Evolutionary conservation across 345 rosid genomes (phyloP), one percentile per base, ranked within the genome.

Genomic region (Corymbia maculata): DNA sequence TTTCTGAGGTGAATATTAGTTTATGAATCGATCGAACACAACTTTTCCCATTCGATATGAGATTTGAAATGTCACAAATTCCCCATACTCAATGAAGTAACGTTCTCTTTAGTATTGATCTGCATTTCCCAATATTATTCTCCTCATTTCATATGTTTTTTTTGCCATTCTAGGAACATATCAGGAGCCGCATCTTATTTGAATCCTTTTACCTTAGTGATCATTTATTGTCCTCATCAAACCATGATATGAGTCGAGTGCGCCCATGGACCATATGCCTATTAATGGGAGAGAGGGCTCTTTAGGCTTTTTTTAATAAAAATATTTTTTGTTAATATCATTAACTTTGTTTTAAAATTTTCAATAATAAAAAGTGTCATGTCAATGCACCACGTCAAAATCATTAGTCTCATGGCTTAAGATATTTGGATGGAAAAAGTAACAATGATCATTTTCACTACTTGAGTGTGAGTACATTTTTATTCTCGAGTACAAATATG

Each of bases 181-280:
- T n/a, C 0, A 1, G 0, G 5, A 64, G 14, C 7, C 1, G 8
- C 2, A 19, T 42, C 2, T 70, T 9, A 19, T 70, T 10, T 19
- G 5, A 70, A 5, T 4, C 5, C 8, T 42, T 13, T 75, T 36
- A 6, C 4, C 1, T 3, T 10, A 21, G 12, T 1, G 7, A 16
- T 32, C 3, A 32, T 32, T 75, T 5, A 2, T 21, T 6, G 1
- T 4, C 4, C 11, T 32, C 10, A 16, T 32, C 0, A 0, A 0
- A 15, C 7, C 22, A 32, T 15, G 22, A 32, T 16, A 68, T 19
- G 22, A 36, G 14, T 36, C 12, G 9, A 19, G 49, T 17, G 44
- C 3, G 7, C 36, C 82, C 45, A 5, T 6, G 5, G 2, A 3
- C 5, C 21, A 32, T 16, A 16, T 36, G 42, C 6, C 28, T 17